Base-by-base conservation (phyloP, 495 filamentous ascomycete species). In the Eremomyces bilateralis region DNA sequence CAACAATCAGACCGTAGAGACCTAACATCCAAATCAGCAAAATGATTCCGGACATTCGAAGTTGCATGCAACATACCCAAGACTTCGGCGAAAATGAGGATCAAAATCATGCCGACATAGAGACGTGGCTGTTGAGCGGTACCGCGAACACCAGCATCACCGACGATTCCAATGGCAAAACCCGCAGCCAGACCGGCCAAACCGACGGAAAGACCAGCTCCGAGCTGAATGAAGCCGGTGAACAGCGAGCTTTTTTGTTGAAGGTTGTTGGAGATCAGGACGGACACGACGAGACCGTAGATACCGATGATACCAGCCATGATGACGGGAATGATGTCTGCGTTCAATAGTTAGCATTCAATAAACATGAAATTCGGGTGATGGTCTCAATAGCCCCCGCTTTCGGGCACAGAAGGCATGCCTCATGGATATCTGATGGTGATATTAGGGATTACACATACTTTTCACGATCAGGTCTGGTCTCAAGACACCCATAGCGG, bases 261-360 rank as follows among this genome's bases (percentile, higher is more conserved):
- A 45, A 99, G 64, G 48, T 74, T 72, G 59, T 90, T 84, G 48
- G 90, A 93, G 57, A 99, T 84, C 53, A 99, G 59, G 58, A 99
- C 88, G 3, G 85, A 94, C 36, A 99, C 88, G 63, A 99, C 88
- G 35, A 99, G 71, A 49, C 88, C 88, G 67, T 99, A 99, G 61
- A 99, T 99, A 75, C 79, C 90, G 59, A 99, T 94, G 63, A 99
- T 99, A 95, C 88, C 88, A 66, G 88, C 88, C 88, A 99, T 99
- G 70, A 99, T 91, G 59, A 97, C 88, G 52, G 88, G 88, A 40
- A 97, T 83, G 53, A 97, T 92, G 67, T 95, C 88, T 97, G 19
- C 10, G 15, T 8, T 11, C 6, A 8, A 17, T 10, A 16, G 6
- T 38, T 47, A 39, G 20, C 25, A 20, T 5, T 15, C n/a, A 4